Conservation (phyloP, 1,284 basidiomycete species). For the Pyrrhoderma noxium region DNA sequence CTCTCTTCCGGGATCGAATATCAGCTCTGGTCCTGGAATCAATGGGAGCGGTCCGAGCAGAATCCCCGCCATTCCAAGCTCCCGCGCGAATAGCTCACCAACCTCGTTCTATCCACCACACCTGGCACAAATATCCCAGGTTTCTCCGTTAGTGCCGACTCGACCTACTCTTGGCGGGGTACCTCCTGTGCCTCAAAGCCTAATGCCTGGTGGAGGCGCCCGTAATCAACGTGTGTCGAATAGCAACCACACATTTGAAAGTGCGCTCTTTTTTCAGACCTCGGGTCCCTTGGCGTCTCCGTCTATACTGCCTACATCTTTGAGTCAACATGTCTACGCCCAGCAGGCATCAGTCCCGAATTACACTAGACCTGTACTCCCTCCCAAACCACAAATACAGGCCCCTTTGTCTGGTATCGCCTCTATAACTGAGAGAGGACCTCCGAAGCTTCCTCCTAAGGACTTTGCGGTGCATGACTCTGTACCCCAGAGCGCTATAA, state of each 20-base stretch:
- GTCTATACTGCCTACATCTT: slow-evolving; percentile 4
- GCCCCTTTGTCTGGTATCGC: not conserved
- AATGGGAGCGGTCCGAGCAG: not conserved
- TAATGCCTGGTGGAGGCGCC: slow-evolving; percentile 14
- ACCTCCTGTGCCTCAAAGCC: slow-evolving; percentile 12
- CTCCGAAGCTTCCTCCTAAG: slow-evolving; percentile 8
- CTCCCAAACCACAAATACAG: slow-evolving; percentile 10
- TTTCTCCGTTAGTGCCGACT: not conserved
- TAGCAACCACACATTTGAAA: slow-evolving; percentile 6
- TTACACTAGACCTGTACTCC: slow-evolving; percentile 3
- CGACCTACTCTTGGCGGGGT: not conserved
- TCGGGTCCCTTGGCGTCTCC: slow-evolving; percentile 4
- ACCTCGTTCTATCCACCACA: slow-evolving; percentile 7
- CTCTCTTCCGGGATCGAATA: not conserved
- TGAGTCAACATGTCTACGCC: not conserved
- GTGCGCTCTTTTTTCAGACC: slow-evolving; percentile 15
- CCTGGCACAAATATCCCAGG: not conserved
- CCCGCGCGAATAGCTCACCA: slow-evolving; percentile 1
- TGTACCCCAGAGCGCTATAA: slow-evolving; percentile 4
- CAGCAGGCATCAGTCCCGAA: slow-evolving; percentile 5
- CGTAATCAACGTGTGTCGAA: not conserved
- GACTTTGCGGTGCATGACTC: not conserved
- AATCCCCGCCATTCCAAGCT: not conserved
- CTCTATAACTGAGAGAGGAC: not conserved
- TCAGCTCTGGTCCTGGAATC: too few species aligned